Conservation (phyloP, 2,329 filamentous ascomycete genomes). For the Neurospora sp. region DNA sequence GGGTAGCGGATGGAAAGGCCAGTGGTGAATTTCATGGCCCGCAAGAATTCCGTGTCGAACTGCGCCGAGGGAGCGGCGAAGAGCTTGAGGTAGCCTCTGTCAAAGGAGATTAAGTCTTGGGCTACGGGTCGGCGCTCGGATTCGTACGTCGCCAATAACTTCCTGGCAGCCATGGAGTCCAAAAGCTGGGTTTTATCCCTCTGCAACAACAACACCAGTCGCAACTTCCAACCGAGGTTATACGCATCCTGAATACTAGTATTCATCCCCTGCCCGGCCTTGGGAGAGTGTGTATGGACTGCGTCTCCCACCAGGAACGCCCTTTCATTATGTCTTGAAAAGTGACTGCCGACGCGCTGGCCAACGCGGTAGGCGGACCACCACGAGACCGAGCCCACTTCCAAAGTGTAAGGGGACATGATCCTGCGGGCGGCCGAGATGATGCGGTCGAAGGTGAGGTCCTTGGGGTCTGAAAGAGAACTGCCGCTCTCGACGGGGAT, state of each 20-base stretch:
- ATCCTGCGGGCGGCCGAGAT: slow-evolving; percentile 40
- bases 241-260: slow-evolving; percentile 31
- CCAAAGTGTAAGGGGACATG: slow-evolving; percentile 31
- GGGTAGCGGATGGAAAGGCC: slow-evolving; percentile 8
- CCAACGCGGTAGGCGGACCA: slow-evolving; percentile 49
- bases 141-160: slow-evolving; percentile 39
- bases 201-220: slow-evolving; percentile 13
- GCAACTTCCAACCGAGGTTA: slow-evolving; percentile 30
- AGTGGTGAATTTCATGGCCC: slow-evolving; percentile 9
- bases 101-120: slow-evolving; percentile 34
- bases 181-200: slow-evolving; percentile 27
- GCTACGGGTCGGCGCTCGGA: slow-evolving; percentile 38
- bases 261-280: slow-evolving; percentile 45
- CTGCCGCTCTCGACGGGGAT: slow-evolving; percentile 17
- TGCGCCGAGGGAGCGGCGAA: slow-evolving; percentile 5
- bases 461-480: slow-evolving; percentile 14
- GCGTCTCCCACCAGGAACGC: slow-evolving; percentile 39
- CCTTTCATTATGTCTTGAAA: too few relatives aligned
- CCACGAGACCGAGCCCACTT: slow-evolving; percentile 35
- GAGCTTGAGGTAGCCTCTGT: slow-evolving; percentile 15
- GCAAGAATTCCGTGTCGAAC: slow-evolving; percentile 6
- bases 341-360: slow-evolving; percentile 41
- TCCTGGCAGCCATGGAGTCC: background rate
- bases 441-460: slow-evolving; percentile 42
- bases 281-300: slow-evolving; percentile 50